Evolutionary conservation across 2,329 filamentous ascomycete species (phyloP), one percentile per base, ranked within the genome.

Genomic region (Fusarium pseudonygamai): DNA sequence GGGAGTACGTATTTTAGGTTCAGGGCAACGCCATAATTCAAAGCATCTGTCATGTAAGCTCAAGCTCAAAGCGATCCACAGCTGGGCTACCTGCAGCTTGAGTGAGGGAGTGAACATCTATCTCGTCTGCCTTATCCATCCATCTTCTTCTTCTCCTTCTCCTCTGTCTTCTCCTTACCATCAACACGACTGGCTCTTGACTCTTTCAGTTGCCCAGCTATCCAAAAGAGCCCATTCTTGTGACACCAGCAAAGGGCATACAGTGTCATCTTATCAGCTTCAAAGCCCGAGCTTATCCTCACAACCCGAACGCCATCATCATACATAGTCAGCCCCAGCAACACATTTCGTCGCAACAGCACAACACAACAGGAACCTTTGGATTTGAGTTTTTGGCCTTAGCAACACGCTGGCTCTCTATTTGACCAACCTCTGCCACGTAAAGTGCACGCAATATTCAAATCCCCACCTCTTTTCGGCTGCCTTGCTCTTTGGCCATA

Each of bases 261-360:
- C 26, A 32, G 18, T n/a, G 45, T 22, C 9, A 56, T 26, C 69
- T 73, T 70, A 71, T 65, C 65, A 67, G 45, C 45, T 53, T 42
- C 24, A 10, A 40, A 46, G 59, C 47, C 58, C 57, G 46, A 67
- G 57, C 58, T 67, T 67, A 71, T 63, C 55, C 53, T 67, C 60
- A 59, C 65, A 55, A 56, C 61, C 59, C 60, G 55, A 71, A 67
- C 60, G 66, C 70, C 61, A 70, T 71, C 71, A 62, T 73, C 67
- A 52, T 42, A 60, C 67, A 56, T 39, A 53, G 55, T 60, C 55
- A 65, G 47, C 34, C 43, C 36, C 53, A 46, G 56, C 46, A 49
- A 73, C 43, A 30, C 52, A 58, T 34, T 56, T 53, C 67, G 28
- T 56, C 64, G 39, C 59, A 40, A 50, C 53, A 46, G 53, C 43